Percentiles rank a stretch among this genome's conserved stretches.
Conservation (phyloP, 75 land plant genomes). For the Selaginella moellendorffii region DNA sequence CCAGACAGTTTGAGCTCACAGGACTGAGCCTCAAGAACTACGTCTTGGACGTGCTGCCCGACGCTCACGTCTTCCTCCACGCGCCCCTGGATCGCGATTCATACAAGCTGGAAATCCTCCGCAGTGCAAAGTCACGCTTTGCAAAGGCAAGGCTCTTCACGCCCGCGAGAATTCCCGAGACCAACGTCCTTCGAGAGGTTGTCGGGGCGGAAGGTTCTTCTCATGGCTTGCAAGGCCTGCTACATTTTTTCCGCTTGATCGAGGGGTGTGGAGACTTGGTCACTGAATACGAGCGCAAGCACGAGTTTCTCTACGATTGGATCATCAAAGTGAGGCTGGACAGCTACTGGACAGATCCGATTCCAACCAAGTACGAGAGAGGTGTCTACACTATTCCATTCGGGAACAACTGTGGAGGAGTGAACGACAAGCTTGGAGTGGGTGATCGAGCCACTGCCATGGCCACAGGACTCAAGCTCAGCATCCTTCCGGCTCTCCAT, state of each 20-base stretch:
- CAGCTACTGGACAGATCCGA: not conserved
- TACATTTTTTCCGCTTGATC: not conserved
- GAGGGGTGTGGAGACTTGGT: not conserved
- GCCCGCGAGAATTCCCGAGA: not conserved
- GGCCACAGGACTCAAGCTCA: not conserved
- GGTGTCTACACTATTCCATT: slow-evolving; percentile 2
- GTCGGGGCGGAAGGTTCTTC: not conserved
- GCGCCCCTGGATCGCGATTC: slow-evolving; percentile 4
- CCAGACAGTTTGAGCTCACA: slow-evolving; percentile 6
- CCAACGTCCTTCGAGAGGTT: not conserved
- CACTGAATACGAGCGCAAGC: not conserved
- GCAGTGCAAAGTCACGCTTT: not conserved
- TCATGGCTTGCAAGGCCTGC: not conserved
- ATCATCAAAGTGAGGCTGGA: slow-evolving; percentile 2
- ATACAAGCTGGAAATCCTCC: not conserved
- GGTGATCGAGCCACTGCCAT: not conserved
- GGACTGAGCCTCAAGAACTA: not conserved
- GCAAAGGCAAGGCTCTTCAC: not conserved
- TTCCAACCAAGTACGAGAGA: not conserved
- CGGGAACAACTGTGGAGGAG: not conserved
- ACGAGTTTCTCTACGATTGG: not conserved
- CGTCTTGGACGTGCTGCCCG: not conserved
- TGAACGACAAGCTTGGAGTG: slow-evolving; percentile 1
- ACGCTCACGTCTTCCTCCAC: not conserved
- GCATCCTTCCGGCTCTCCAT: slow-evolving; percentile 2